Evolutionary conservation across 192 early-diverging fungal species (phyloP).

Genomic region (Geranomyces variabilis): DNA sequence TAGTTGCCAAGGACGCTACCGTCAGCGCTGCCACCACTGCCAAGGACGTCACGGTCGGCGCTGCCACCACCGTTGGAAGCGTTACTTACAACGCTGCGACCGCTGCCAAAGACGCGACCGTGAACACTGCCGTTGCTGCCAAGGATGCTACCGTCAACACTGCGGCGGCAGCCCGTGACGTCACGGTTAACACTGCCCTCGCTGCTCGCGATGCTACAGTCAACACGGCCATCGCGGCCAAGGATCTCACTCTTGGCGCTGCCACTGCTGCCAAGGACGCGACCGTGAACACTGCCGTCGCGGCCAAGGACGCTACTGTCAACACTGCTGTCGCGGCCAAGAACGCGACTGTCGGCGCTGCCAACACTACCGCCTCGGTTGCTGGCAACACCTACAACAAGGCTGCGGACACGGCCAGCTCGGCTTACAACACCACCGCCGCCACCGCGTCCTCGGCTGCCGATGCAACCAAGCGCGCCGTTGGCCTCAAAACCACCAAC

Average conservation of each 20-base stretch:
- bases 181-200: background rate
- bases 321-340: background rate
- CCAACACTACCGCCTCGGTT: slow-evolving; percentile 15
- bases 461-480: slow-evolving; percentile 16
- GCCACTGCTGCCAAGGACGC: slow-evolving; percentile 25
- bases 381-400: slow-evolving; percentile 1
- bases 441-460: background rate
- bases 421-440: slow-evolving; percentile 13
- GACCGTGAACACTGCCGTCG: slow-evolving; percentile 16
- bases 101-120: slow-evolving; percentile 1
- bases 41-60: no score
- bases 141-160: background rate
- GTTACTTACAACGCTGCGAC: background rate
- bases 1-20: background rate
- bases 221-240: slow-evolving; percentile 10
- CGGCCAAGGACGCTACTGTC: background rate
- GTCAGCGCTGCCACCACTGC: background rate
- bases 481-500: slow-evolving; percentile 3
- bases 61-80: background rate
- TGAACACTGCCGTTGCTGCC: slow-evolving; percentile 8
- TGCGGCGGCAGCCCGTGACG: background rate
- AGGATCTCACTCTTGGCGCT: no score
- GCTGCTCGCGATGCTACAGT: slow-evolving; percentile 14
- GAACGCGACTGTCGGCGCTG: slow-evolving; percentile 32
- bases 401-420: background rate